These are phyloP conservation scores for Stagonosporopsis chrysanthemi DNA, from an alignment of 2,329 filamentous ascomycete genomes.

Conservation along the genomic window DNA sequence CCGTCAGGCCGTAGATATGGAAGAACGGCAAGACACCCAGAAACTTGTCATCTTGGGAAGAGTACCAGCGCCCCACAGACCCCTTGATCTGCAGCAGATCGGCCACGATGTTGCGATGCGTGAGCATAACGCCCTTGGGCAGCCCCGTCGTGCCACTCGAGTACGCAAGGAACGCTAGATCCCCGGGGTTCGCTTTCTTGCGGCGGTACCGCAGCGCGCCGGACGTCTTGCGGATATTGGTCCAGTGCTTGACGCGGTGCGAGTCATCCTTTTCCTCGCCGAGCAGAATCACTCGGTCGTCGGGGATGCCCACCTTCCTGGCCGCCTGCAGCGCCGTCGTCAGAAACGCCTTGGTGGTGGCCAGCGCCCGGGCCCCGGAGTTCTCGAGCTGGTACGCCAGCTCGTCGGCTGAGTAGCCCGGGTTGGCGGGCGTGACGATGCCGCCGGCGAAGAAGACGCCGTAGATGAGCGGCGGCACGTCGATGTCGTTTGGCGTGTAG, in stretches of 20 bases:
- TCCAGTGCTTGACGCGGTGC: constrained; percentile 73
- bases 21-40: constrained; percentile 86
- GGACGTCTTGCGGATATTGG: constrained; percentile 69
- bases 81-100: constrained; percentile 83
- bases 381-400: constrained; percentile 84
- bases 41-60: constrained; percentile 64
- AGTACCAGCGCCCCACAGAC: constrained; percentile 86
- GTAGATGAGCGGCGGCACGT: constrained; percentile 77
- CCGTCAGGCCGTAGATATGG: constrained; percentile 85
- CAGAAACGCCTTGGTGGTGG: constrained; percentile 74
- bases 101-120: constrained; percentile 59
- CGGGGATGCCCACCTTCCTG: constrained; percentile 69
- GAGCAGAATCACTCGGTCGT: constrained; percentile 76
- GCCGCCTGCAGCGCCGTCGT: constrained; percentile 72
- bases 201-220: constrained; percentile 66
- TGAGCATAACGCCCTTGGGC: constrained; percentile 56
- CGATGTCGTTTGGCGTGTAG: constrained; percentile 84
- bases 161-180: constrained; percentile 79
- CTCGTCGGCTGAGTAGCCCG: constrained; percentile 82
- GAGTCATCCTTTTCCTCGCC: constrained; percentile 70
- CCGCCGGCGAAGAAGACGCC: constrained; percentile 84
- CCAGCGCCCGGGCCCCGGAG: constrained; percentile 74
- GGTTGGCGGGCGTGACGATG: constrained; percentile 81
- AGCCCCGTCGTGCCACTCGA: constrained; percentile 54
- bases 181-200: constrained; percentile 66